Evolutionary conservation across 352 stramenopile species (phyloP).

Genomic region (Globisporangium perplexum): DNA sequence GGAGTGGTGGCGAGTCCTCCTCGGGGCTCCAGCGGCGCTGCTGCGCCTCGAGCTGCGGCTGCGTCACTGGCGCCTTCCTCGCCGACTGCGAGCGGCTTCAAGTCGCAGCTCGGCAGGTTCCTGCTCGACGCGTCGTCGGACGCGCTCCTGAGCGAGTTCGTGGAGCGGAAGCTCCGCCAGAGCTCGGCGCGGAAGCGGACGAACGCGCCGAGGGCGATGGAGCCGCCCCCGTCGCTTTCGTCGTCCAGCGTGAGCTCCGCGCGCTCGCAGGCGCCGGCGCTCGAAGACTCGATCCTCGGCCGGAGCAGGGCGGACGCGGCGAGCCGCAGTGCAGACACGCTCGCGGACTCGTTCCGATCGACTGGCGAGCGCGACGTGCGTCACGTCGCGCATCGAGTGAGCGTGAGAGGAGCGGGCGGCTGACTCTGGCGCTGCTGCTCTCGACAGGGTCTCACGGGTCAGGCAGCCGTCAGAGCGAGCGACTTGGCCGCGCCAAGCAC

Average conservation of each 20-base stretch:
- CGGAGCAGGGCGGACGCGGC: background rate
- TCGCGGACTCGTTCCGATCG: constrained; percentile 17
- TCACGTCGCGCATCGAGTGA: too few relatives aligned
- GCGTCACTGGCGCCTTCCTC: background rate
- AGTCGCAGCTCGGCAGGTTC: constrained; percentile 33
- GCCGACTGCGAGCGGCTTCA: constrained; percentile 1
- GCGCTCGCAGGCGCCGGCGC: constrained; percentile 13
- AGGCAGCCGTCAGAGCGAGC: constrained; percentile 35
- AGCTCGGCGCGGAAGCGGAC: constrained; percentile 9
- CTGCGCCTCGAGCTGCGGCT: background rate
- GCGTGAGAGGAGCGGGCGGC: background rate
- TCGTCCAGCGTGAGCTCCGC: constrained; percentile 23
- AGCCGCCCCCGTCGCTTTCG: constrained; percentile 35
- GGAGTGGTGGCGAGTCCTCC: constrained; percentile 4
- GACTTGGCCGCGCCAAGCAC: constrained; percentile 26
- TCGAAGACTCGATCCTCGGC: constrained; percentile 31
- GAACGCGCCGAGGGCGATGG: constrained; percentile 19
- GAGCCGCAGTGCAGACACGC: background rate
- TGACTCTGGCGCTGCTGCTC: background rate
- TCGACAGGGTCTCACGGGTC: background rate
- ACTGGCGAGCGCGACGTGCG: constrained; percentile 49
- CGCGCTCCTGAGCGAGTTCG: constrained; percentile 49
- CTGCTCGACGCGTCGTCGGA: constrained; percentile 50
- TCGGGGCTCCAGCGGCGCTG: background rate
- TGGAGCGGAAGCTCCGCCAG: constrained; percentile 54